Percentiles rank a stretch among this genome's conserved stretches.
phyloP scores from a whole-genome alignment of 768 basidiomycete species.

The Dentipellis sp. region DNA sequence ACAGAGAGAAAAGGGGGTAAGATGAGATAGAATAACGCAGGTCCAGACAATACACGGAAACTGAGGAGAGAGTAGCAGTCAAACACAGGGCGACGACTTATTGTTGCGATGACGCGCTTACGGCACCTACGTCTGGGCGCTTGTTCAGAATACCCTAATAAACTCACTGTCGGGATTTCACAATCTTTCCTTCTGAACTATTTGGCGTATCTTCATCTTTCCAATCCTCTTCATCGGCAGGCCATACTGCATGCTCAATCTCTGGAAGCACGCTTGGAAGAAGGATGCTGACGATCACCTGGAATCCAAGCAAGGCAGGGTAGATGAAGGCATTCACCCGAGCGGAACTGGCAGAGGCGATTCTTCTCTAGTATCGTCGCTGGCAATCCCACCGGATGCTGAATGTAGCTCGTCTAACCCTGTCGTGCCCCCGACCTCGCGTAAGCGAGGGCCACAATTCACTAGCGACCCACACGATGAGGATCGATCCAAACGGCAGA shows the following conservation, averaged over 20 bases:
- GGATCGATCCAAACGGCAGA: background rate
- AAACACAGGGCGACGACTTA: too few species aligned
- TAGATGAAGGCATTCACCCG: constrained; percentile 6
- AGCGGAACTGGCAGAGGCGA: constrained; percentile 10
- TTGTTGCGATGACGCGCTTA: too few species aligned
- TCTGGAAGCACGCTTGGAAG: constrained; percentile 43
- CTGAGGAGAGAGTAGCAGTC: too few species aligned
- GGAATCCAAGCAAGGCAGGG: constrained; percentile 9
- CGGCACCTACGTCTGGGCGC: too few species aligned
- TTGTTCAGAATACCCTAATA: too few species aligned
- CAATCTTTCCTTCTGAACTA: too few species aligned
- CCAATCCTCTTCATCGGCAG: too few species aligned
- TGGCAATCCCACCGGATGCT: constrained; percentile 9
- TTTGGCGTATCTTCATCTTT: too few species aligned
- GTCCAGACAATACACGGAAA: too few species aligned
- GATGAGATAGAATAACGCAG: too few species aligned
- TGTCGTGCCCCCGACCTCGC: constrained; percentile 5
- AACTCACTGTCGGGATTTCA: too few species aligned
- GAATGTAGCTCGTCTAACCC: constrained; percentile 5
- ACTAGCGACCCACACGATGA: background rate
- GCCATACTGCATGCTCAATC: constrained; percentile 31
- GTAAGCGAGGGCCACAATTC: constrained; percentile 4
- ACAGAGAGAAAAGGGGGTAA: too few species aligned
- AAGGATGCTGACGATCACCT: constrained; percentile 18
- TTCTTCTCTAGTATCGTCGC: constrained; percentile 10